Evolutionary conservation across 129 eudicot genomes (phyloP).

Genomic region (Artemisia annua): DNA sequence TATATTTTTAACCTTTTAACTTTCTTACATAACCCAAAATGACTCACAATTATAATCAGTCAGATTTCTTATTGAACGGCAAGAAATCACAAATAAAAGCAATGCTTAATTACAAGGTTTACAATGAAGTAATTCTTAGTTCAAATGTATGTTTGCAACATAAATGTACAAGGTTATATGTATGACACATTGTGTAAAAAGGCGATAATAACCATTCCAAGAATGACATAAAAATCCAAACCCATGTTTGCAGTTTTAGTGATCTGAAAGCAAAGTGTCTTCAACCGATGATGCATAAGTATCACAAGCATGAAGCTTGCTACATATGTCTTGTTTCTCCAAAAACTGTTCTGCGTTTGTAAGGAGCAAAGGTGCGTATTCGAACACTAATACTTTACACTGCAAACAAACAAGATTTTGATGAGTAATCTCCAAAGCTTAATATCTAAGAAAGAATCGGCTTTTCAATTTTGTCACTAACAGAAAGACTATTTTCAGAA

Average conservation of each 20-base stretch:
- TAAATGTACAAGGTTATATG: slow-evolving; percentile 23
- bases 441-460: not conserved
- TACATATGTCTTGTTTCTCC: slow-evolving; percentile 74
- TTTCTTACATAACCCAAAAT: no score
- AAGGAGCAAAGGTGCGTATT: slow-evolving; percentile 77
- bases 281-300: slow-evolving; percentile 17
- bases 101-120: slow-evolving; percentile 35
- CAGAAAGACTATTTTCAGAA: no score
- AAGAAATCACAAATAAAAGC: slow-evolving; percentile 16
- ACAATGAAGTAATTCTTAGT: slow-evolving; percentile 16
- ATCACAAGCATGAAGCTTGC: slow-evolving; percentile 72
- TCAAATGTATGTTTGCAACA: slow-evolving; percentile 21
- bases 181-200: slow-evolving; percentile 9
- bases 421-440: not conserved
- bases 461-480: not conserved
- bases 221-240: slow-evolving; percentile 2
- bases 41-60: no score
- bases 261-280: slow-evolving; percentile 50
- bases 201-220: slow-evolving; percentile 5
- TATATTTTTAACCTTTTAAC: no score
- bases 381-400: slow-evolving; percentile 80
- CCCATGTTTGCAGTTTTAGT: slow-evolving; percentile 25
- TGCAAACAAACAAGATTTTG: slow-evolving; percentile 30
- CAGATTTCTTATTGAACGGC: not conserved
- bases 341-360: slow-evolving; percentile 66